Evolutionary conservation across 768 basidiomycete species (phyloP), one percentile per base, ranked within the genome.

Genomic region (Gelatoporia subvermispora): DNA sequence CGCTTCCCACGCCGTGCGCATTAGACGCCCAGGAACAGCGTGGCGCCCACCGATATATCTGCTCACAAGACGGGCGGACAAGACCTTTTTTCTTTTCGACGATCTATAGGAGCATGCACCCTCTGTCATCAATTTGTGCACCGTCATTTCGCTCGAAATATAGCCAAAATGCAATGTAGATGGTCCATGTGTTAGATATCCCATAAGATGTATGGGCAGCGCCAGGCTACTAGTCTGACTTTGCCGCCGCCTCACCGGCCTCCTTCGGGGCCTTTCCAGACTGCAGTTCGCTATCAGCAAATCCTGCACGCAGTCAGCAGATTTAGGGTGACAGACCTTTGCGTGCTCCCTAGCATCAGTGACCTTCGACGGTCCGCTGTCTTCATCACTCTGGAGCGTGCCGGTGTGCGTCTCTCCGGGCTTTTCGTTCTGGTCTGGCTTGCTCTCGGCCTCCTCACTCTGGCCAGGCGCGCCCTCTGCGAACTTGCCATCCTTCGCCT

Each of bases 351-450:
- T 49, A 20, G 58, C 54, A 23, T 60, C 45, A 47, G 53, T 45
- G 36, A 54, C 17, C 44, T 57, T 41, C 23, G 56, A 53, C 16
- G 61, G 61, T 20, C 44, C 39, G 3, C 28, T 22, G 28, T 55
- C 57, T 17, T 43, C 45, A 3, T 56, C 51, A 23, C 40, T 40
- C 44, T 60, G 61, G 43, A 50, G 21, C 15, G 56, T 57, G 35
- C 51, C 57, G 24, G 47, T 48, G 42, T 54, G 53, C 40, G 51
- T 44, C 21, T 13, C 36, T 5, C 50, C 42, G 17, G 61, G 56
- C 41, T 53, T 56, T 48, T 59, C 56, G 46, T 52, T 51, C 47
- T 59, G 60, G 23, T 63, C 60, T 4, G 43, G 52, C 34, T 51
- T 39, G 2, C 39, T 49, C 57, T 63, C 60, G 31, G 56, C 47